Base-by-base conservation (phyloP, 768 basidiomycete genomes). In the Panaeolus cyanescens region DNA sequence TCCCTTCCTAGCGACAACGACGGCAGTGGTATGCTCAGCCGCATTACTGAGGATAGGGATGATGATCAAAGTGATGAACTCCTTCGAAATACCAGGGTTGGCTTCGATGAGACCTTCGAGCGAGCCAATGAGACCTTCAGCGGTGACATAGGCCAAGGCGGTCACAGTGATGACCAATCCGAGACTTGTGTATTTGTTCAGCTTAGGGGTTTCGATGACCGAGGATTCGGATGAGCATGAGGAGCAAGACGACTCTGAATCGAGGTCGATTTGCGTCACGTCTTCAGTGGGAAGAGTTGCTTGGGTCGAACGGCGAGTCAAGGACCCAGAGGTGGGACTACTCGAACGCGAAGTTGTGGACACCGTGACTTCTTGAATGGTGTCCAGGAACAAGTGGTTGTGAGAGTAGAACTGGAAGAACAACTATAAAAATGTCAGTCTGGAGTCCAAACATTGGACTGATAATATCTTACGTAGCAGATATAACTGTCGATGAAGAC, bases 391-490 rank as follows among this genome's bases (percentile, higher is more conserved):
- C 19, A 80, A 67, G 59, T 79, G 75, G 58, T 77, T 78, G 65
- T 84, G 83, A 6, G 83, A 81, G 70, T 81, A 82, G 72, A 85
- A 82, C 65, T 84, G 83, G 73, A 85, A 84, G 63, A 80, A 70
- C 53, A 84, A 74, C 72, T 83, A 72, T 17, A 71, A 66, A 32
- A 20, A 6, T 5, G n/a, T 20, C 22, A 40, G 19, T 4, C 5
- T 10, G 22, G 4, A 20, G 4, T 2, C 2, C n/a, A 40, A 20
- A 40, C 10, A 19, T 40, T 37, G 12, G n/a, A 6, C 4, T 8
- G n/a, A 19, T 3, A 17, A 5, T 6, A 6, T 40, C 68, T 54
- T 64, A 67, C 68, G 34, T 67, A 69, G 30, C 65, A 66, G 28
- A 64, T 56, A 34, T 66, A 67, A 25, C 30, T 58, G n/a, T 50